Conservation (phyloP, 148 eudicot genomes). For the Heliamphora exappendiculata region DNA sequence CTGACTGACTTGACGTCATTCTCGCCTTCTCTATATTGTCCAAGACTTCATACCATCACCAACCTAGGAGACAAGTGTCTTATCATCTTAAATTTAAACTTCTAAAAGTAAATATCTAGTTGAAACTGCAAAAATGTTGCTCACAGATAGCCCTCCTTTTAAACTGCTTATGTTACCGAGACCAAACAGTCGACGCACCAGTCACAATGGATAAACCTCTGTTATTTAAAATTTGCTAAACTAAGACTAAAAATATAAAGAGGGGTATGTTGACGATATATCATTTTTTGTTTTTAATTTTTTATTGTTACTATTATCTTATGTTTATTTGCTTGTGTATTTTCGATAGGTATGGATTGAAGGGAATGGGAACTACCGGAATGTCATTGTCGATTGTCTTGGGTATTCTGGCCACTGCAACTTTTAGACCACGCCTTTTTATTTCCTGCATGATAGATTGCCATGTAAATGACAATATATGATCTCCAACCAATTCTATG, state of each 20-base stretch:
- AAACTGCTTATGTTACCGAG: not conserved
- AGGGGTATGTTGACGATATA: not conserved
- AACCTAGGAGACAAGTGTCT: not conserved
- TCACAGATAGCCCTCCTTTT: not conserved
- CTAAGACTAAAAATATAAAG: not conserved
- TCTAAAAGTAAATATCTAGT: not conserved
- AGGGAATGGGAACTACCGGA: constrained; percentile 29
- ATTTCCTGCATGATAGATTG: constrained; percentile 29
- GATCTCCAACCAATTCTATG: not conserved
- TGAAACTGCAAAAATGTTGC: not conserved
- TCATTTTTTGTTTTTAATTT: not conserved
- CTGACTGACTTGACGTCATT: too few relatives aligned
- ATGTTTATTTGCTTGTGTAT: too few relatives aligned
- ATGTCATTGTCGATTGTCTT: constrained; percentile 59
- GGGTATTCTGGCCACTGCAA: constrained; percentile 47
- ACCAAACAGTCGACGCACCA: not conserved
- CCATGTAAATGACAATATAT: not conserved
- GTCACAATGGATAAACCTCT: not conserved
- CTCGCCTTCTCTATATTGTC: not conserved
- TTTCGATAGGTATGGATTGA: too few relatives aligned
- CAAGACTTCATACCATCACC: not conserved
- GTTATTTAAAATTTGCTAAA: not conserved
- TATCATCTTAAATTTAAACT: not conserved
- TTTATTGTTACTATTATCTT: too few relatives aligned
- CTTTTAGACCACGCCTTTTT: constrained; percentile 47